Percentiles rank a stretch among this genome's conserved stretches.
Evolutionary conservation across 2,329 filamentous ascomycete genomes (phyloP).

Genomic region (Endoconidiophora laricicola): DNA sequence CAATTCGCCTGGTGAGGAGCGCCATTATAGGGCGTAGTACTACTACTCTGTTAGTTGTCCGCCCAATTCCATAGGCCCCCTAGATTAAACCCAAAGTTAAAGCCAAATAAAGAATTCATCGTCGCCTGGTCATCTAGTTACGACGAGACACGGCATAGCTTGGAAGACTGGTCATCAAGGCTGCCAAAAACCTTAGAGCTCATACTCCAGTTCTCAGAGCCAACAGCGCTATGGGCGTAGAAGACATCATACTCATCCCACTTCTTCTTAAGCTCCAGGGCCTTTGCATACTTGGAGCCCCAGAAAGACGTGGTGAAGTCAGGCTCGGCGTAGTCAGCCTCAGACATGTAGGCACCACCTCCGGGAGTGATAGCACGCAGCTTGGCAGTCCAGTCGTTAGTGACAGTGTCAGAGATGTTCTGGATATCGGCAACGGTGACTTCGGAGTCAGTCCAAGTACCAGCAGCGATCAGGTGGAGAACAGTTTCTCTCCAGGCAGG

Average conservation of each 20-base stretch:
- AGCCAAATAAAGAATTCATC: constrained; percentile 18
- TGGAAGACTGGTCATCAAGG: constrained; percentile 21
- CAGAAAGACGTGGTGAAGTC: constrained; percentile 30
- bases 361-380: constrained; percentile 23
- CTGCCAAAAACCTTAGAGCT: constrained; percentile 16
- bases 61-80: too few relatives aligned
- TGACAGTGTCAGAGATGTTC: constrained; percentile 14
- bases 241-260: constrained; percentile 31
- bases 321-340: constrained; percentile 32
- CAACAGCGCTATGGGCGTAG: constrained; percentile 32
- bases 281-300: constrained; percentile 27
- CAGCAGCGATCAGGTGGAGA: constrained; percentile 20
- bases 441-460: constrained; percentile 7
- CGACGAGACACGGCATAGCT: constrained; percentile 19
- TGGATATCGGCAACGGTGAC: background rate
- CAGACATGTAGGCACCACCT: constrained; percentile 32
- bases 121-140: background rate
- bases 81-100: too few relatives aligned
- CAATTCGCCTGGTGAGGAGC: too few relatives aligned
- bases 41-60: background rate
- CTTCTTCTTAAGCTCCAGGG: constrained; percentile 29
- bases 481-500: constrained; percentile 27
- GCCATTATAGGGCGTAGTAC: too few relatives aligned
- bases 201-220: constrained; percentile 32
- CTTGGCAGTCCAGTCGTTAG: constrained; percentile 15